Evolutionary conservation across 345 rosid genomes (phyloP).

Genomic region (Passiflora organensis): DNA sequence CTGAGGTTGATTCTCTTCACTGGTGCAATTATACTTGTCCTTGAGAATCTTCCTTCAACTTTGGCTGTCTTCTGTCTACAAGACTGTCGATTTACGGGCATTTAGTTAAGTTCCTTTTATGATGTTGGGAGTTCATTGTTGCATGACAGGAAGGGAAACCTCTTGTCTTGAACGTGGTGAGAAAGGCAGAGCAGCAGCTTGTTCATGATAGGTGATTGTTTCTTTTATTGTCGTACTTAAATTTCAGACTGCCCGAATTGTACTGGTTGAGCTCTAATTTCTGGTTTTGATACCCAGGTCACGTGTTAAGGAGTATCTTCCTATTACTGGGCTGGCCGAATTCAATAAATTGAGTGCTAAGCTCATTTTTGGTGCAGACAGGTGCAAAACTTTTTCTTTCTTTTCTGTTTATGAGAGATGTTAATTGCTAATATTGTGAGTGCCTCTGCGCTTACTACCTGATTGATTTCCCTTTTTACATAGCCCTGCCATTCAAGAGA

Average conservation of each 20-base stretch:
- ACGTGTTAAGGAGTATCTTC: constrained; percentile 76
- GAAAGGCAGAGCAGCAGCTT: constrained; percentile 74
- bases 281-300: constrained; percentile 32
- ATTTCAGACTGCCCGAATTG: background rate
- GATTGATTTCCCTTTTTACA: constrained; percentile 4
- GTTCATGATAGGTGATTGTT: constrained; percentile 51
- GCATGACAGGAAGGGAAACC: constrained; percentile 66
- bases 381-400: constrained; percentile 25
- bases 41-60: too few relatives aligned
- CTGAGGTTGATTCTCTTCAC: constrained; percentile 47
- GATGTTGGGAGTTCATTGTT: background rate
- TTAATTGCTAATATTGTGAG: too few relatives aligned
- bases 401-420: too few relatives aligned
- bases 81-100: background rate
- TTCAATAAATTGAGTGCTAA: constrained; percentile 84
- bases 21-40: too few relatives aligned
- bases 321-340: constrained; percentile 74
- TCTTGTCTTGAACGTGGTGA: constrained; percentile 66
- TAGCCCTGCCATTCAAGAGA: constrained; percentile 73
- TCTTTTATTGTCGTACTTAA: background rate
- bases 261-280: background rate
- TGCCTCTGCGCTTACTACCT: background rate
- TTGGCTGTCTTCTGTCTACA: too few relatives aligned
- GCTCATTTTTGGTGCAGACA: constrained; percentile 72
- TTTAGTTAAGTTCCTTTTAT: background rate